Evolutionary conservation across 2,329 filamentous ascomycete species (phyloP).

Genomic region (Dactylellina parvicollis): DNA sequence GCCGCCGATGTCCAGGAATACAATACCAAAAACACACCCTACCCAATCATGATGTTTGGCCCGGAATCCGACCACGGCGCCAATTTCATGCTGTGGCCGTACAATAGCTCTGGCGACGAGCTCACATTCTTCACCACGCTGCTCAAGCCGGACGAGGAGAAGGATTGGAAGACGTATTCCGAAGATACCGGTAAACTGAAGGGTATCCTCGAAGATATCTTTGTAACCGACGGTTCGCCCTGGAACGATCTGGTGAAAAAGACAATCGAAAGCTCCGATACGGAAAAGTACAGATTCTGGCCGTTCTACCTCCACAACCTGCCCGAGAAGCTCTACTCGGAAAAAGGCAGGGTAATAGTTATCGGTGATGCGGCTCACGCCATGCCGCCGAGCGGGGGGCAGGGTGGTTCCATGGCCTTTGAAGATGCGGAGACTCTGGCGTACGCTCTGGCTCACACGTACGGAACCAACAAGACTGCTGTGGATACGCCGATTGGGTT

Average conservation of each 20-base stretch:
- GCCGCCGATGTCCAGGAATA: conserved; percentile 27
- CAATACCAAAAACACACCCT: conserved; percentile 14
- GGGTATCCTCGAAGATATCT: conserved; percentile 3
- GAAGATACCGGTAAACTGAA: conserved; percentile 27
- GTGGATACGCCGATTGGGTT: not conserved
- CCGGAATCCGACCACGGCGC: conserved; percentile 26
- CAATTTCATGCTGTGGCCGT: conserved; percentile 50
- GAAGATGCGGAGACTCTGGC: conserved; percentile 67
- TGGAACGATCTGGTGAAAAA: conserved; percentile 40
- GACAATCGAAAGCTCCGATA: conserved; percentile 33
- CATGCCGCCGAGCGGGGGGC: conserved; percentile 67
- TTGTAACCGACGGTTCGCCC: conserved; percentile 17
- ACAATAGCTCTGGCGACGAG: conserved; percentile 14
- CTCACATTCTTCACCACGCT: conserved; percentile 46
- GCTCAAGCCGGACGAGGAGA: conserved; percentile 24
- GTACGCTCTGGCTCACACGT: conserved; percentile 5
- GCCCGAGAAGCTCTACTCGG: conserved; percentile 41
- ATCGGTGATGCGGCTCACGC: conserved; percentile 70
- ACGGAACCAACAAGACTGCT: not conserved
- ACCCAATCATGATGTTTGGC: conserved; percentile 47
- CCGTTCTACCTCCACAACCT: conserved; percentile 34
- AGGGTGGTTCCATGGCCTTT: conserved; percentile 68
- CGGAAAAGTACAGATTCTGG: conserved; percentile 28
- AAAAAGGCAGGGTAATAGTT: conserved; percentile 60
- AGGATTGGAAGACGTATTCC: conserved; percentile 18